phyloP scores from a whole-genome alignment of 768 basidiomycete genomes.

The Termitomyces sp. region DNA sequence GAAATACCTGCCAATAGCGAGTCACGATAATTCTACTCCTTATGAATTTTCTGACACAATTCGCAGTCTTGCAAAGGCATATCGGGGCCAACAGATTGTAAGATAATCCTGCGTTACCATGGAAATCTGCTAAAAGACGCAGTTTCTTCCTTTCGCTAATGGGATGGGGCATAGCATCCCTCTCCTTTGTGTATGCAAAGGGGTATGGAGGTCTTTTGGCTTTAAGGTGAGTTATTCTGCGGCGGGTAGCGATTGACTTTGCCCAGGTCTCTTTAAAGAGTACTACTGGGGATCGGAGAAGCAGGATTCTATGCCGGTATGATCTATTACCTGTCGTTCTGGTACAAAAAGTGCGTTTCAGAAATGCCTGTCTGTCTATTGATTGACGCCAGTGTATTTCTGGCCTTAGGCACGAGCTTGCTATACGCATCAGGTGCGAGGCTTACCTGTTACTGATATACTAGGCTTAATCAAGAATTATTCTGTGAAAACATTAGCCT shows the following conservation, averaged over 20 bases:
- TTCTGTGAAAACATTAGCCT: slow-evolving; percentile 28
- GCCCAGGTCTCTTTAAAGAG: slow-evolving; percentile 19
- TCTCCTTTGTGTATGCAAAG: slow-evolving; percentile 51
- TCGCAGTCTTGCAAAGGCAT: slow-evolving; percentile 45
- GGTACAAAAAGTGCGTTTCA: slow-evolving; percentile 38
- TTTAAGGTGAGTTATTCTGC: slow-evolving; percentile 30
- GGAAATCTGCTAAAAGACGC: background rate
- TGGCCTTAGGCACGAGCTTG: slow-evolving; percentile 38
- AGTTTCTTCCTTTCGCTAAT: slow-evolving; percentile 52
- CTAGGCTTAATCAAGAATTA: background rate
- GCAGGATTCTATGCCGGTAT: slow-evolving; percentile 57
- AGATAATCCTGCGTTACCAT: slow-evolving; percentile 4
- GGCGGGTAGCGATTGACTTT: background rate
- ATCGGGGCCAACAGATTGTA: slow-evolving; percentile 58
- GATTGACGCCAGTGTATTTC: background rate
- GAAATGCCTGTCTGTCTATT: background rate
- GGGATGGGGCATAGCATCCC: slow-evolving; percentile 49
- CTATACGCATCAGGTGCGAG: slow-evolving; percentile 42
- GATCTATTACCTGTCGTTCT: slow-evolving; percentile 59
- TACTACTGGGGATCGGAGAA: slow-evolving; percentile 55
- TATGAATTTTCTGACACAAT: background rate
- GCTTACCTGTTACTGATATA: background rate
- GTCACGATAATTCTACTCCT: background rate
- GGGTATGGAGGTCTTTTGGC: slow-evolving; percentile 45
- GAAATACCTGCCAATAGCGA: slow-evolving; percentile 55